Evolutionary conservation across 768 basidiomycete genomes (phyloP).

Genomic region (Suillus paluster): DNA sequence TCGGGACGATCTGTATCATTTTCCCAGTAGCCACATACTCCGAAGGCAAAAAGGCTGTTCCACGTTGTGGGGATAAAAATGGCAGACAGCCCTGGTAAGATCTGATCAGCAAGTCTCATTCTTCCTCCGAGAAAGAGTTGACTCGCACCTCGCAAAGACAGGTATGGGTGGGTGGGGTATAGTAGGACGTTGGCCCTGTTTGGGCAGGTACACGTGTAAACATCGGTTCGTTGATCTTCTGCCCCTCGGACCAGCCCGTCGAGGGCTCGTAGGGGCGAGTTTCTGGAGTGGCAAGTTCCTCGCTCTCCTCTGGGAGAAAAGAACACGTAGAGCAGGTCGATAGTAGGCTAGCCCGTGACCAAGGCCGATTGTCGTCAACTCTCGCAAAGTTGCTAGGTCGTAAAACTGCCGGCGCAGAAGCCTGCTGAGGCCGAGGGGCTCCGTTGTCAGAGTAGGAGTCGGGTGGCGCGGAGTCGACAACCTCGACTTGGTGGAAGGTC

Average conservation of each 20-base stretch:
- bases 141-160: background rate
- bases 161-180: background rate
- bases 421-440: background rate
- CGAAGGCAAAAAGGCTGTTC: background rate
- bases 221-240: background rate
- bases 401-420: background rate
- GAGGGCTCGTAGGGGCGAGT: conserved; percentile 46
- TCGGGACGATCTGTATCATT: background rate
- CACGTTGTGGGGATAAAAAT: background rate
- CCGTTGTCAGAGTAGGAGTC: background rate
- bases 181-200: background rate
- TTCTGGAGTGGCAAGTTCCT: conserved; percentile 52
- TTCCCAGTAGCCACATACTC: background rate
- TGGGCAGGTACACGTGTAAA: background rate
- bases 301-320: conserved; percentile 28
- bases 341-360: background rate
- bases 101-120: background rate
- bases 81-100: background rate
- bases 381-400: background rate
- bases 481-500: background rate
- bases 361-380: background rate
- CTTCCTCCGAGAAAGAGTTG: background rate
- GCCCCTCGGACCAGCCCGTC: conserved; percentile 44
- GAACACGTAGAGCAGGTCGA: background rate
- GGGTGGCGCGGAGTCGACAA: background rate